Conservation (phyloP, 2,329 filamentous ascomycete genomes). For the Periglandula ipomoeae region DNA sequence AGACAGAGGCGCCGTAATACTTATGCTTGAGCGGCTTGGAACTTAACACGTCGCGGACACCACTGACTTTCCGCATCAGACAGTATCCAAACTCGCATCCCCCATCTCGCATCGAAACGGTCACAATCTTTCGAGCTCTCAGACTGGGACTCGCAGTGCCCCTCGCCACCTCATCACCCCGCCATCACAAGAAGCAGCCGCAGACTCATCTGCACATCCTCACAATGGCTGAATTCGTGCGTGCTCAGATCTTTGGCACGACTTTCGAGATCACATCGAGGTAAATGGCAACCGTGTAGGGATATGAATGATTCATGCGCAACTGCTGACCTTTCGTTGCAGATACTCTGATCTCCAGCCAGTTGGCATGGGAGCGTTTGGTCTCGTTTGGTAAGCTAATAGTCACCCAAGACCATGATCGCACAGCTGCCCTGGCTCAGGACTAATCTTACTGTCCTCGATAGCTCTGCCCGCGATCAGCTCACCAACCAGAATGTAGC, state of each 20-base stretch:
- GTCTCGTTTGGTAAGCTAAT: slow-evolving; percentile 77
- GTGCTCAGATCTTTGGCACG: slow-evolving; percentile 98
- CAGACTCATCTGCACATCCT: slow-evolving; percentile 1
- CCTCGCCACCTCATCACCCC: not conserved
- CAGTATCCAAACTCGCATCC: not conserved
- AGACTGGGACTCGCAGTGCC: not conserved
- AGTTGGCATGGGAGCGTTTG: slow-evolving; percentile 98
- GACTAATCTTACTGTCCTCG: not conserved
- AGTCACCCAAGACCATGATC: not conserved
- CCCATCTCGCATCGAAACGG: not conserved
- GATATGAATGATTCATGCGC: not conserved
- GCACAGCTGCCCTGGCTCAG: not conserved
- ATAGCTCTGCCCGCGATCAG: slow-evolving; percentile 91
- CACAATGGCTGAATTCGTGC: slow-evolving; percentile 97
- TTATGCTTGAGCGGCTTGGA: not conserved
- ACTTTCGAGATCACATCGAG: slow-evolving; percentile 99
- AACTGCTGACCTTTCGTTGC: slow-evolving; percentile 8
- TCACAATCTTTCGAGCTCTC: not conserved
- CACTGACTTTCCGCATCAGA: not conserved
- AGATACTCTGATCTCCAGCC: slow-evolving; percentile 98
- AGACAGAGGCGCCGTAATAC: not conserved
- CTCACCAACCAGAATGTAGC: slow-evolving; percentile 94
- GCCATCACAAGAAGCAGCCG: not conserved
- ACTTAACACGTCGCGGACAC: not conserved
- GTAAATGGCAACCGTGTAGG: slow-evolving; percentile 37